These are phyloP conservation scores for Scytalidium sp. DNA, from an alignment of 2,329 filamentous ascomycete genomes.

Conservation along the genomic window DNA sequence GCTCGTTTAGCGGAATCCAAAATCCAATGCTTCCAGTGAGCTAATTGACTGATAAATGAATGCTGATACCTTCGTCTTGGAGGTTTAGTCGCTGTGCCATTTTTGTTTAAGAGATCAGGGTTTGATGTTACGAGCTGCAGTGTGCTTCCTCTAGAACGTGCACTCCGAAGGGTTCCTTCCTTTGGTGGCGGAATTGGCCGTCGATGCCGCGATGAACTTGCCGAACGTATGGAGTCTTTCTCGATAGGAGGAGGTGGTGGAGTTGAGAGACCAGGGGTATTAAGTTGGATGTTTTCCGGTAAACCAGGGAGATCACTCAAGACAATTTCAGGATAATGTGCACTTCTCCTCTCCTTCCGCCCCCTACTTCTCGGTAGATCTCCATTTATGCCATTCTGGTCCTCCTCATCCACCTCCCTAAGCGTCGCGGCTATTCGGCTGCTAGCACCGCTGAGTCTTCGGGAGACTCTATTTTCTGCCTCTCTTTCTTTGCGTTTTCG, in stretches of 20 bases:
- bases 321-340: constrained; percentile 59
- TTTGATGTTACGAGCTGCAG: constrained; percentile 76
- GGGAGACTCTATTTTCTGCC: constrained; percentile 71
- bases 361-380: constrained; percentile 69
- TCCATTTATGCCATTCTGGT: constrained; percentile 40
- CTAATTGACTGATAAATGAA: constrained; percentile 63
- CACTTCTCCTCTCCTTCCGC: constrained; percentile 72
- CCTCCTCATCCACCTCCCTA: constrained; percentile 77
- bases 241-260: constrained; percentile 70
- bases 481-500: constrained; percentile 84
- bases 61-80: constrained; percentile 55
- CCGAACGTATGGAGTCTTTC: constrained; percentile 73
- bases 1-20: constrained; percentile 64
- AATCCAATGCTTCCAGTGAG: constrained; percentile 70
- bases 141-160: constrained; percentile 77
- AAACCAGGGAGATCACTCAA: constrained; percentile 75
- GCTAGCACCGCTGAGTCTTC: constrained; percentile 84
- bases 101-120: constrained; percentile 55
- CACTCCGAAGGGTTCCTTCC: constrained; percentile 66
- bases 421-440: constrained; percentile 76
- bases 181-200: constrained; percentile 82
- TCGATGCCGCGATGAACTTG: constrained; percentile 73
- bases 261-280: constrained; percentile 30
- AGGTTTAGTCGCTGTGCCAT: constrained; percentile 18
- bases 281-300: constrained; percentile 50